These are phyloP conservation scores for Phialemoniopsis sp. DNA, from an alignment of 2,329 filamentous ascomycete species.

Conservation along the genomic window DNA sequence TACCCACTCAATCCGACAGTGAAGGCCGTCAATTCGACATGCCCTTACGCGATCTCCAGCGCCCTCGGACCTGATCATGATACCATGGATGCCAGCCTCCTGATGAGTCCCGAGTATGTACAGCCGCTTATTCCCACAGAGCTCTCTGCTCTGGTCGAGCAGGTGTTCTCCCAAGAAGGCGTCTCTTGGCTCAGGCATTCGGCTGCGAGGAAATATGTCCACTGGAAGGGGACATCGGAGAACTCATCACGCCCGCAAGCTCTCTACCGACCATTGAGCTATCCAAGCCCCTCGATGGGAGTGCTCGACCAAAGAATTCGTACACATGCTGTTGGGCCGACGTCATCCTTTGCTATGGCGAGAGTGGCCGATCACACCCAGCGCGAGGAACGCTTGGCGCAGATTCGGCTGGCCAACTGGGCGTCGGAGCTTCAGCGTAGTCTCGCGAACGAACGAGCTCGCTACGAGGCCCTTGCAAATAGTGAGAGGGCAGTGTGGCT, in stretches of 20 bases:
- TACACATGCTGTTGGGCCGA: conserved; percentile 18
- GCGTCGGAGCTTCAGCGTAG: conserved; percentile 76
- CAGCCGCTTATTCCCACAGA: conserved; percentile 77
- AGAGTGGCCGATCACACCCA: conserved; percentile 43
- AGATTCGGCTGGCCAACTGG: conserved; percentile 74
- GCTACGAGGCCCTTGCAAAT: conserved; percentile 59
- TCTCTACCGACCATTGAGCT: conserved; percentile 28
- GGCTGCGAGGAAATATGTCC: conserved; percentile 75
- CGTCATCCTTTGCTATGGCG: conserved; percentile 53
- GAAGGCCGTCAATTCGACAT: no score
- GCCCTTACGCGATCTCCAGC: conserved; percentile 75
- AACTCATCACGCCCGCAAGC: conserved; percentile 20
- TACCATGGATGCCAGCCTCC: conserved; percentile 83
- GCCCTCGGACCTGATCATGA: conserved; percentile 68
- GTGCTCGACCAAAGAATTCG: conserved; percentile 11
- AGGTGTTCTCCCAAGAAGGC: conserved; percentile 73
- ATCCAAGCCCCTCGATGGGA: conserved; percentile 6
- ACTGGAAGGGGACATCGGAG: conserved; percentile 51
- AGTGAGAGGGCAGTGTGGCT: conserved; percentile 67
- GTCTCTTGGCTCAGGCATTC: conserved; percentile 78
- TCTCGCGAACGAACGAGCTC: conserved; percentile 66
- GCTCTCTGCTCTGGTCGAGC: conserved; percentile 62
- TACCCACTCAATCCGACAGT: no score
- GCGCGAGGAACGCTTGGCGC: conserved; percentile 26
- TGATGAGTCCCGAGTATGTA: conserved; percentile 90